Evolutionary conservation across 148 eudicot species (phyloP), one percentile per base, ranked within the genome.

Genomic region (Camellia granthamiana): DNA sequence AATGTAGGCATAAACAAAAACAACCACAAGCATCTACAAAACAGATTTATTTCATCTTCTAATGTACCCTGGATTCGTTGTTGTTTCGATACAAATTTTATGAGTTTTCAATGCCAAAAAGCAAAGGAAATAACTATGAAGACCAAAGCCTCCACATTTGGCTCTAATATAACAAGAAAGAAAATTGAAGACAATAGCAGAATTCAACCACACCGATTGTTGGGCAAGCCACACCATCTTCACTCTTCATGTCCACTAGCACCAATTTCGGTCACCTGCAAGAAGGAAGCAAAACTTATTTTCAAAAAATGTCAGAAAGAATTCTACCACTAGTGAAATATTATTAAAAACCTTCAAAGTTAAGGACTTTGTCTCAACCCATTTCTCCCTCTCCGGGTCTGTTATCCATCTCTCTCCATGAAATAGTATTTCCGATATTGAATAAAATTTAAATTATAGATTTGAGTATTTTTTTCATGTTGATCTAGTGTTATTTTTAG

Each of bases 91-190:
- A 54, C 55, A 44, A 46, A 71, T 68, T 11, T 44, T 23, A 43
- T 46, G 14, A 23, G 8, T 8, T 70, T 58, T 79, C 65, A 7
- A 60, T 19, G 38, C 62, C 76, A 47, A 78, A 30, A 82, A 78
- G 44, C 67, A 72, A 78, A 65, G 21, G 52, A 44, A 76, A 30
- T 84, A 75, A 70, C 78, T 38, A 77, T 74, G 72, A 81, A 76
- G 51, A 47, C 78, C 54, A 13, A 71, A 80, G 54, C 13, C 74
- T 2, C 6, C 51, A 72, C 67, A 7, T 69, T 49, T 42, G 60
- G 47, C 81, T 61, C 55, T 47, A 18, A 41, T 10, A 15, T 12
- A 19, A 12, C 62, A 43, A 54, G n/a, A 44, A 44, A 63, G 30
- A 16, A 42, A 74, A 47, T 9, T 19, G 41, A 2, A 7, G 13